Evolutionary conservation across 805 yeast genomes (phyloP).

Genomic region (Yarrowia sp.): DNA sequence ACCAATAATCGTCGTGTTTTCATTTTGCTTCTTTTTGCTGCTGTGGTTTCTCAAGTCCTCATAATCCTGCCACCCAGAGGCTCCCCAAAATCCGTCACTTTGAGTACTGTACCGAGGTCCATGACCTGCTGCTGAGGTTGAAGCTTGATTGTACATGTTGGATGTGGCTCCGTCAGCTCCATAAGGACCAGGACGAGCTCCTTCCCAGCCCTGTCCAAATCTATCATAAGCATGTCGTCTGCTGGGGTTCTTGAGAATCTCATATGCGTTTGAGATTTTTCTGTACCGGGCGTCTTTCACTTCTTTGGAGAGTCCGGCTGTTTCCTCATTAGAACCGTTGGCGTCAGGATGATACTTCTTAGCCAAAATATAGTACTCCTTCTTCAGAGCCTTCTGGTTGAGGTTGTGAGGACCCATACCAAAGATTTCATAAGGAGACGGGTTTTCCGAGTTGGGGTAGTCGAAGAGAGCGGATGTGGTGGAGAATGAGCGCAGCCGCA

Average conservation of each 20-base stretch:
- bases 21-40: background rate
- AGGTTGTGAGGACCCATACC: constrained; percentile 22
- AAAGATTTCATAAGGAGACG: constrained; percentile 21
- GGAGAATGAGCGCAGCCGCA: background rate
- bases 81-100: constrained; percentile 19
- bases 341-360: constrained; percentile 23
- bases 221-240: constrained; percentile 21
- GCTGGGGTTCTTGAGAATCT: constrained; percentile 21
- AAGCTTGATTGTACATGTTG: background rate
- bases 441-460: background rate
- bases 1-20: constrained; percentile 10
- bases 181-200: constrained; percentile 9
- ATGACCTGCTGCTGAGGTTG: background rate
- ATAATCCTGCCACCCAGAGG: constrained; percentile 25
- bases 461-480: background rate
- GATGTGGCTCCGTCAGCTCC: background rate
- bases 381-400: constrained; percentile 9
- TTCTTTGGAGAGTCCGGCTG: background rate
- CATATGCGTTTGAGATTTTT: constrained; percentile 17
- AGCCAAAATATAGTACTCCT: constrained; percentile 15
- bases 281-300: constrained; percentile 3
- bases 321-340: constrained; percentile 3
- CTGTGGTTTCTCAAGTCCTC: constrained; percentile 11
- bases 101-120: constrained; percentile 9
- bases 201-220: constrained; percentile 26